Base-by-base conservation (phyloP, 768 basidiomycete genomes). In the Podaxis carcinomalis region DNA sequence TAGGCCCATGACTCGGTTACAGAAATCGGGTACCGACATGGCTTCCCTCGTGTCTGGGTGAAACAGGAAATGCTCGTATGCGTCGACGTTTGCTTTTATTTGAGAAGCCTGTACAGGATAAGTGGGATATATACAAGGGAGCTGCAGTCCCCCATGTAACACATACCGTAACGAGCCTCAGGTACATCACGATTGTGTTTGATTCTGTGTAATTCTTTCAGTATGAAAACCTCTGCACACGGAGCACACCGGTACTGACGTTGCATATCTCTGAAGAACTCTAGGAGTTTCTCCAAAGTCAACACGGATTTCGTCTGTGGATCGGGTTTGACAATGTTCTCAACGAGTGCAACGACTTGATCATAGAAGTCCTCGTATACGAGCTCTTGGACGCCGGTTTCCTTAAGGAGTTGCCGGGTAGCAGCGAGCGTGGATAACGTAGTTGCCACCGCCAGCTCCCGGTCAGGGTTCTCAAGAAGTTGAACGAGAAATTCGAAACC, bases 331-430 rank as follows among this genome's bases (percentile, higher is more conserved):
- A 57, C 28, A 63, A 86, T 73, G 42, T 69, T 73, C 47, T 75
- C 68, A 65, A 91, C 75, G 5, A 94, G 67, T 6, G 73, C 68
- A 5, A 75, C 70, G 44, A 95, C 74, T n/a, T 80, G 76, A 5
- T 88, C 85, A 66, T 88, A 87, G 68, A 90, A 92, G 68, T 92
- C 89, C 62, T 85, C 90, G 64, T 80, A 92, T 27, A 91, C 85
- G 47, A 88, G 73, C 37, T 74, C 72, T 61, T 92, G 81, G 68
- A 93, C 91, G 0, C 84, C 86, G 6, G 79, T 85, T 0, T 65
- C 64, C 44, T 85, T 75, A 19, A 95, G 78, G 54, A 81, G 73
- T 2, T 76, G 72, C 11, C 80, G 71, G 1, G 85, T 82, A 4
- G 75, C 63, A 59, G 82, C 73, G 4, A 93, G 72, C 32, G 80